These are phyloP conservation scores for Fennellomyces sp. DNA, from an alignment of 371 early-diverging fungal genomes.

Conservation along the genomic window DNA sequence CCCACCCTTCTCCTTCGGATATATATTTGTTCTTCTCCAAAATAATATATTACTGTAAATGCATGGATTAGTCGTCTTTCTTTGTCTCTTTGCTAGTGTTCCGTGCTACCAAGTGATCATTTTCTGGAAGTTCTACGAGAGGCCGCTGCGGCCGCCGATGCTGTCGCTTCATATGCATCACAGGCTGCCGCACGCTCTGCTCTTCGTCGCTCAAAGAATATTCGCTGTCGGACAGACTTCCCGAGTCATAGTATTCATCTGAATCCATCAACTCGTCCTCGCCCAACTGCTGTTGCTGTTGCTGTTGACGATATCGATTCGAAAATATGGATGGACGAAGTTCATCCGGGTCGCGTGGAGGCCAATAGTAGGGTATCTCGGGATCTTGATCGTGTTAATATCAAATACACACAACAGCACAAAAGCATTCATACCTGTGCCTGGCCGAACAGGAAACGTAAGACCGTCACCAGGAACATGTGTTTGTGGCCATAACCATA, in stretches of 20 bases:
- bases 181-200: slow-evolving; percentile 20
- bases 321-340: slow-evolving; percentile 31
- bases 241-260: slow-evolving; percentile 40
- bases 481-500: slow-evolving; percentile 78
- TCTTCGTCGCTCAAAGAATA: slow-evolving; percentile 38
- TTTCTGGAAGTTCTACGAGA: neutral
- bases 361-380: slow-evolving; percentile 20
- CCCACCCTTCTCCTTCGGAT: neutral
- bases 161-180: slow-evolving; percentile 6
- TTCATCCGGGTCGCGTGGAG: slow-evolving; percentile 28
- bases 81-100: neutral
- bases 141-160: neutral
- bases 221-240: slow-evolving; percentile 31
- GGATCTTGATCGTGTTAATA: slow-evolving; percentile 8
- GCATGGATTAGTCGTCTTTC: neutral
- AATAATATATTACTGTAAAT: neutral
- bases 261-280: slow-evolving; percentile 2
- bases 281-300: slow-evolving; percentile 15
- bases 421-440: too few species aligned
- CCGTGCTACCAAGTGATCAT: neutral
- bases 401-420: too few species aligned
- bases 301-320: slow-evolving; percentile 28
- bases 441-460: slow-evolving; percentile 57
- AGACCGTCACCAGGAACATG: slow-evolving; percentile 72
- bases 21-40: neutral